Base-by-base conservation (phyloP, 23 red algal genomes). In the Gracilaria gracilis region DNA sequence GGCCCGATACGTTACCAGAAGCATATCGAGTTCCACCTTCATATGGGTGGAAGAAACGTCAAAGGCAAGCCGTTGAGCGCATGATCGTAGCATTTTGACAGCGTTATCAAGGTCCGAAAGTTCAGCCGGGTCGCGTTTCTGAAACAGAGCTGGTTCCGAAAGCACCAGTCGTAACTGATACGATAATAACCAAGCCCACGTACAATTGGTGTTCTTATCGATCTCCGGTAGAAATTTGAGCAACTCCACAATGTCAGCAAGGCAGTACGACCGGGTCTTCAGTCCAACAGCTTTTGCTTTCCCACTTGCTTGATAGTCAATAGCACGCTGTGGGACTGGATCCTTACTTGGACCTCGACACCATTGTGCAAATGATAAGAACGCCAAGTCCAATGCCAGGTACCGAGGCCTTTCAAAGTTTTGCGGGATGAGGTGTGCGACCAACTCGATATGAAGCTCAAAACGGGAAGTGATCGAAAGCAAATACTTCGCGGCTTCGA, bases 391-490 rank as follows among this genome's bases (percentile, higher is more conserved):
- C 21, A 77, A 23, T 27, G 50, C 53, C 49, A 78, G 46, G 23
- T 61, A 89, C 50, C 70, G 74, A 7, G 85, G 9, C 28, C 85
- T 39, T 38, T 78, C 61, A 17, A 33, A 53, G 11, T 58, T 42
- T 16, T 42, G 57, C 13, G 85, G 85, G n/a, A 89, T 33, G 20
- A 89, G 71, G 75, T 77, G 53, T 61, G 85, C 61, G 13, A 89
- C 85, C 32, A 89, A 70, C 72, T 89, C 85, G 33, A 78, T 66
- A 62, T 89, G 85, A 35, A 89, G 61, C 53, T 70, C 74, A 24
- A 89, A 66, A 32, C 85, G 85, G 29, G 44, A 23, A 25, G 48
- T 79, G 23, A 77, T 37, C 19, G 48, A 77, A 66, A 89, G 53
- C 33, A 89, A 17, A 37, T 78, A 77, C 58, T 89, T 78, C 9